Evolutionary conservation across 2,329 filamentous ascomycete genomes (phyloP).

Genomic region (Penicillium sp.): DNA sequence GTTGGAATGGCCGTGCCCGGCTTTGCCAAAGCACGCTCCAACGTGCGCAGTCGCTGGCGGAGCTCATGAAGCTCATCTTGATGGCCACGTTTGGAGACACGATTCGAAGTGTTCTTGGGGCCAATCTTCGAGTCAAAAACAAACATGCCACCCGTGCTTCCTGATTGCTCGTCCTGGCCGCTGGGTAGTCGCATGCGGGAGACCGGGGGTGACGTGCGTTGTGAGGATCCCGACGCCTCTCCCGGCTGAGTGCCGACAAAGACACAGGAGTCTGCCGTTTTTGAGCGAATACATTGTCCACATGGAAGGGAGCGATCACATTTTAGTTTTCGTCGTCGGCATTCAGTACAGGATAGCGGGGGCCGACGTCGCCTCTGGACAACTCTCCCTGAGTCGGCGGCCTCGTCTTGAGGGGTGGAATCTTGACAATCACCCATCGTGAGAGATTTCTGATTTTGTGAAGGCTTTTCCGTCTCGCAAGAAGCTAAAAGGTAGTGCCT

Average conservation of each 20-base stretch:
- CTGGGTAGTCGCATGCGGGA: slow-evolving; percentile 12
- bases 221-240: slow-evolving; percentile 9
- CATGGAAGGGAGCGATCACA: slow-evolving; percentile 76
- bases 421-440: slow-evolving; percentile 15
- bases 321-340: slow-evolving; percentile 73
- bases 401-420: slow-evolving; percentile 7
- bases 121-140: slow-evolving; percentile 36
- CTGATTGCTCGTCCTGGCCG: slow-evolving; percentile 13
- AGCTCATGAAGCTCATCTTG: slow-evolving; percentile 35
- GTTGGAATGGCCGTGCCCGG: slow-evolving; percentile 22
- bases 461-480: no score
- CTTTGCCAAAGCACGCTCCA: slow-evolving; percentile 31
- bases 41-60: slow-evolving; percentile 26
- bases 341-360: slow-evolving; percentile 69
- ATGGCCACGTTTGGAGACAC: slow-evolving; percentile 27
- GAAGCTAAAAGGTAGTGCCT: neutral
- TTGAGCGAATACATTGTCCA: slow-evolving; percentile 58
- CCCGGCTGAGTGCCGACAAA: slow-evolving; percentile 43
- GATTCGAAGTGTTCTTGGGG: slow-evolving; percentile 21
- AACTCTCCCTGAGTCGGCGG: slow-evolving; percentile 5
- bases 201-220: slow-evolving; percentile 18
- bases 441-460: neutral
- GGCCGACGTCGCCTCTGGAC: slow-evolving; percentile 59
- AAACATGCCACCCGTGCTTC: slow-evolving; percentile 28
- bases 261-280: slow-evolving; percentile 54